Base-by-base conservation (phyloP, 129 eudicot species). In the Erigeron canadensis region DNA sequence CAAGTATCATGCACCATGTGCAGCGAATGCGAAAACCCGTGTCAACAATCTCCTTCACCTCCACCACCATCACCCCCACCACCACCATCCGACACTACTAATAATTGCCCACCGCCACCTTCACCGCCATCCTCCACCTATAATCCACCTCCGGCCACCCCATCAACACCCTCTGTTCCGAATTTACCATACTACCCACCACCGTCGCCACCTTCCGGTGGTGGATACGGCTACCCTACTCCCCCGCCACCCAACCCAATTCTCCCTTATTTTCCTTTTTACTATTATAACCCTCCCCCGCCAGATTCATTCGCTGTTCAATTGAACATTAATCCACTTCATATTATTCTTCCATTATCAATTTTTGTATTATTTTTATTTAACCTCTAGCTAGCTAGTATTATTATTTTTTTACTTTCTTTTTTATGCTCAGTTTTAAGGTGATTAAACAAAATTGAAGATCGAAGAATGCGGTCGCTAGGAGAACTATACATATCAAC, bases 161-260 rank as follows among this genome's bases (percentile, higher is more conserved):
- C 65, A 12, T 12, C 34, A 28, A 59, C 83, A 1, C 79, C 87
- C 0, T 67, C 84, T 5, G 76, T 75, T 41, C 86, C 89, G 2
- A 75, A 74, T 5, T 7, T 61, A 2, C 63, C 63, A 8, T 85
- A 81, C 23, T 85, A 81, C 53, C 48, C 86, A 0, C 87, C 87
- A 0, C 86, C 86, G 5, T 70, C 87, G 13, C 84, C 84, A 4
- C 0, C 59, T 12, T 63, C 37, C 10, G 51, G 72, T 54, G 68
- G 68, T 42, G 68, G 69, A 10, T 59, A 44, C 43, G 70, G 37
- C 12, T 81, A 21, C 50, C 76, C 84, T 2, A 63, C 70, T 4
- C 91, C 89, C 10, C 84, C 90, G 7, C 96, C 96, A 2, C 96
- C 96, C 4, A 85, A 83, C 61, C 91, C 91, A 8, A 87, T 90